These are phyloP conservation scores for Apodospora peruviana DNA, from an alignment of 495 filamentous ascomycete genomes.

Conservation along the genomic window DNA sequence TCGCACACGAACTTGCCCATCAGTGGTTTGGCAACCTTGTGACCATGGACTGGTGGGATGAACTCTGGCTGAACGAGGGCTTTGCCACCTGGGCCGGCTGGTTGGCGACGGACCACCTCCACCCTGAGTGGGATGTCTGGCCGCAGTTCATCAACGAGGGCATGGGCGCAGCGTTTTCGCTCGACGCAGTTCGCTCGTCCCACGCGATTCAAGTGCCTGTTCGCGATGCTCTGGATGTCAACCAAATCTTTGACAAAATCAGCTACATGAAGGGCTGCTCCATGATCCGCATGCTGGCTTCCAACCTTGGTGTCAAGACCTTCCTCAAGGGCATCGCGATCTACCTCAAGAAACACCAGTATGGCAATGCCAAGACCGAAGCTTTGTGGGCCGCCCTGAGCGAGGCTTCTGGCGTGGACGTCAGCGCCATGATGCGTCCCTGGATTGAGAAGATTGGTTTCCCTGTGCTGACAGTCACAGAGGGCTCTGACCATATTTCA, in stretches of 20 bases:
- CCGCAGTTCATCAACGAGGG: conserved; percentile 90
- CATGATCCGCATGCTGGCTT: conserved; percentile 88
- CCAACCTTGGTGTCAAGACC: conserved; percentile 74
- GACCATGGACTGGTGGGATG: conserved; percentile 87
- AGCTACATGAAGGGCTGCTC: conserved; percentile 95
- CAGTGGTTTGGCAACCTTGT: conserved; percentile 99
- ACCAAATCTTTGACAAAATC: conserved; percentile 94
- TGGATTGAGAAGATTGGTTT: conserved; percentile 96
- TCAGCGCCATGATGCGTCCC: conserved; percentile 77
- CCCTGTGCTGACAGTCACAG: conserved; percentile 78
- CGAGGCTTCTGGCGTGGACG: conserved; percentile 82
- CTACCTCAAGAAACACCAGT: conserved; percentile 83
- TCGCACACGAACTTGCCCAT: conserved; percentile 91
- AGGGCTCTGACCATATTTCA: conserved; percentile 73
- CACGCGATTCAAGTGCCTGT: conserved; percentile 95
- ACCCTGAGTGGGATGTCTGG: conserved; percentile 95
- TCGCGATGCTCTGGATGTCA: conserved; percentile 81
- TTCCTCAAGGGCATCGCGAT: conserved; percentile 85
- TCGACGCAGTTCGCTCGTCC: conserved; percentile 83
- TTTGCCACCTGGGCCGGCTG: conserved; percentile 99
- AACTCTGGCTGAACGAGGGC: conserved; percentile 94
- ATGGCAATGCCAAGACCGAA: conserved; percentile 90
- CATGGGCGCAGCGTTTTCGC: conserved; percentile 81
- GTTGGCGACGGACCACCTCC: conserved; percentile 84
- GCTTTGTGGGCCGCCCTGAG: conserved; percentile 90